Evolutionary conservation across 495 filamentous ascomycete genomes (phyloP), one percentile per base, ranked within the genome.

Genomic region (Evansstolkia leycettana): DNA sequence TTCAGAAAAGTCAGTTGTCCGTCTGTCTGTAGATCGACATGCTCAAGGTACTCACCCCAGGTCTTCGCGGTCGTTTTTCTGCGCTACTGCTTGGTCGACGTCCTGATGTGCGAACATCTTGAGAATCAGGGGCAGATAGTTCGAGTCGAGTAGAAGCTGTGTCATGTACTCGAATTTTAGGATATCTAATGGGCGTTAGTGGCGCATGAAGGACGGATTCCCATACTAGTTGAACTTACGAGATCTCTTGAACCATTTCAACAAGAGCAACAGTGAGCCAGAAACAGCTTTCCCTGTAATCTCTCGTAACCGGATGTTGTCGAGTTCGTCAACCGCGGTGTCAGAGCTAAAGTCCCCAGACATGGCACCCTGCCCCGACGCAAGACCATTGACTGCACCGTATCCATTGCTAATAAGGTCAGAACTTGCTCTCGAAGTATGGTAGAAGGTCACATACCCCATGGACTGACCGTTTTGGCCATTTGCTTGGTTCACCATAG

Each of bases 191-290:
- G 5, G 10, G 30, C 9, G 18, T 42, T 20, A 57, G 70, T 16
- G 15, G 12, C 7, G 29, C 29, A 15, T 14, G 5, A 17, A 8
- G 15, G 11, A 29, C 5, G 30, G 13, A 33, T 7, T 33, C 13
- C 3, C 17, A 7, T 17, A 31, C 7, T 14, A 5, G 9, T 5
- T 33, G 5, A 19, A 65, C 84, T 62, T 61, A 94, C 88, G 89
- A 40, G 85, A 94, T 42, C 89, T 66, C 55, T 94, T 92, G 51
- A 96, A 84, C 90, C 90, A 98, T 60, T 95, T 96, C 36, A 96
- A 54, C 16, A 98, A 52, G 17, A 93, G 72, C 20, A 96, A 57
- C 28, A 96, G 57, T 39, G 86, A 78, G 0, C 80, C 88, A 24
- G 85, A 89, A 5, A 94, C 78, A 2, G 88, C 89, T 58, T 98